Base-by-base conservation (phyloP, 345 rosid species). In the Gossypium herbaceum region DNA sequence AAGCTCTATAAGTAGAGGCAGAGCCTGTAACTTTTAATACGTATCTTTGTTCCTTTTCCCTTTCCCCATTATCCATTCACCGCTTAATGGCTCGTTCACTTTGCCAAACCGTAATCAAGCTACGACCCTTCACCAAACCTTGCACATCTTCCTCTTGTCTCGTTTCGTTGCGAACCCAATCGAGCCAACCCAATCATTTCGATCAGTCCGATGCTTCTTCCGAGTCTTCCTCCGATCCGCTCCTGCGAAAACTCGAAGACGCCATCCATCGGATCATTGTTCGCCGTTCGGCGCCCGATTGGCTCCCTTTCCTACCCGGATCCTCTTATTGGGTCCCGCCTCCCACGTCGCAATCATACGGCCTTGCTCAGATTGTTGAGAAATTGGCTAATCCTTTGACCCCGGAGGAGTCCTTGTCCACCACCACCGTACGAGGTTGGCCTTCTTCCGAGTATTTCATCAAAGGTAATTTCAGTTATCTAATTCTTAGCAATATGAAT, bases 271-370 rank as follows among this genome's bases (percentile, higher is more conserved):
- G 89, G 73, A 92, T 95, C 73, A 86, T 93, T 83, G 94, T 86
- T 47, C 94, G 98, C 43, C 91, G 98, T 4, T 86, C 98, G 12
- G 97, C 97, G 2, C 99, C 99, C 52, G 97, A 93, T 80, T 95
- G 99, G 99, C 98, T 95, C 5, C 97, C 98, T 68, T 93, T 95
- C 76, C 77, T 89, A 6, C 99, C 99, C 0, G 99, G 99, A 0
- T 88, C 87, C 61, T 95, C 99, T 29, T 95, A 90, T 73, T 95
- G 97, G 97, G 97, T 95, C 78, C 99, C 99, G 2, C 96, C 97
- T 0, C 84, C 90, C 69, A 76, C 82, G 29, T 81, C 88, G 20
- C 86, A 85, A 63, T 75, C 89, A 68, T 79, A 82, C 17, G 98
- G 96, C 57, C 85, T 94, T 54, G 95, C 94, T 9, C 90, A 86